A percentile compares a stretch with the other conserved stretches of the same genome.
Conservation (phyloP, 2,329 filamentous ascomycete genomes). For the Penicillium capsulatum region DNA sequence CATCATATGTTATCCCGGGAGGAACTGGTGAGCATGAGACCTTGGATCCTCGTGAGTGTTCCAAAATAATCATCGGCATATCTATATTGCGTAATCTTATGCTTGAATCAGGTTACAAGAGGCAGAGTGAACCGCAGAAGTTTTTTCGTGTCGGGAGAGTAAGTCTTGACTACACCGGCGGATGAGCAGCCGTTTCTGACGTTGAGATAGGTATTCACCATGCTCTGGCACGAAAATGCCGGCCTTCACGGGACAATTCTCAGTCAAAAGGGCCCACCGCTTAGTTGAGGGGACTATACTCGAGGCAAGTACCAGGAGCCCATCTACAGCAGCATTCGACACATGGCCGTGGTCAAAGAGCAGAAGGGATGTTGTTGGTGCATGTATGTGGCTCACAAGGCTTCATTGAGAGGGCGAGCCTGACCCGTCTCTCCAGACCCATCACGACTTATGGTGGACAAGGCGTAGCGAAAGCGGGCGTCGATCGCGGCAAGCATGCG, state of each 20-base stretch:
- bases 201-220: conserved; percentile 25
- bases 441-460: conserved; percentile 40
- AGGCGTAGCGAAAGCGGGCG: conserved; percentile 36
- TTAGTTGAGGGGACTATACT: conserved; percentile 10
- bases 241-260: conserved; percentile 13
- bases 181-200: no score
- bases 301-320: conserved; percentile 21
- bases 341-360: conserved; percentile 32
- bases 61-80: background rate
- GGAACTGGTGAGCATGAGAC: conserved; percentile 3
- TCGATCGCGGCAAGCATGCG: conserved; percentile 36
- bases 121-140: conserved; percentile 6
- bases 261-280: background rate
- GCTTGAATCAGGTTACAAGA: conserved; percentile 9
- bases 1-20: conserved; percentile 3
- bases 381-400: conserved; percentile 24
- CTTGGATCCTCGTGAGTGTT: conserved; percentile 12
- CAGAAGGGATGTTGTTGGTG: conserved; percentile 29
- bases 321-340: conserved; percentile 30
- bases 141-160: conserved; percentile 23
- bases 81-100: no score
- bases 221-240: conserved; percentile 32
- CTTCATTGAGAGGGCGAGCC: background rate
- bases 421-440: conserved; percentile 24
- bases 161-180: no score